phyloP scores from a whole-genome alignment of 208 protist species.

The Trypanosoma theileri region DNA sequence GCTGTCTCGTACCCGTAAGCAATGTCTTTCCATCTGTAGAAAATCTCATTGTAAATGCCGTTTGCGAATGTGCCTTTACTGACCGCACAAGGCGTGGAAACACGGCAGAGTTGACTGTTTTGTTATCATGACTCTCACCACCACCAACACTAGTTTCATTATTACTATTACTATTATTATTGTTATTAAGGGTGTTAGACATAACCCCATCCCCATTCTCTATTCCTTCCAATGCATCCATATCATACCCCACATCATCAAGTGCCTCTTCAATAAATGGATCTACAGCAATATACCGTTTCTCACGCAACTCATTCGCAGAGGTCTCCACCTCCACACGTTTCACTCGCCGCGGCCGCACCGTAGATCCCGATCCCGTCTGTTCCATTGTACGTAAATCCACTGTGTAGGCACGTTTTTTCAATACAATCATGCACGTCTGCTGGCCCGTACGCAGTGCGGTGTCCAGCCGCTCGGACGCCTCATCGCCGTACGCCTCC shows the following conservation, averaged over 20 bases:
- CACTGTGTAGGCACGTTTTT: slow-evolving; percentile 65
- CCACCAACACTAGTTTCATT: not conserved
- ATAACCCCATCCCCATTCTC: not conserved
- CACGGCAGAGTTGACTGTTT: not conserved
- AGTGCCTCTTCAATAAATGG: slow-evolving; percentile 37
- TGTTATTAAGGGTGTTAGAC: not conserved
- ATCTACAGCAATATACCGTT: slow-evolving; percentile 27
- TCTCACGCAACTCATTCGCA: slow-evolving; percentile 32
- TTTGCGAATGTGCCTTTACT: slow-evolving; percentile 11
- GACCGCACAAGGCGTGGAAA: slow-evolving; percentile 16
- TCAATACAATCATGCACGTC: slow-evolving; percentile 52
- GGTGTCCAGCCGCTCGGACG: slow-evolving; percentile 51
- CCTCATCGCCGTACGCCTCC: slow-evolving; percentile 59
- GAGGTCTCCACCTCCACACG: slow-evolving; percentile 39
- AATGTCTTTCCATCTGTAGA: slow-evolving; percentile 22
- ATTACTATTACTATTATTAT: not conserved
- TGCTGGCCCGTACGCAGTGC: slow-evolving; percentile 36
- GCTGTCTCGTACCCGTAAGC: slow-evolving; percentile 14
- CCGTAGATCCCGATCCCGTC: slow-evolving; percentile 16
- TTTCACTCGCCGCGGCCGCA: slow-evolving; percentile 46
- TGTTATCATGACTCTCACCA: slow-evolving; percentile 24
- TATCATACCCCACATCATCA: slow-evolving; percentile 1
- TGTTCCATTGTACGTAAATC: slow-evolving; percentile 61
- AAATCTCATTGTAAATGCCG: slow-evolving; percentile 10
- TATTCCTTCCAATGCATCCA: not conserved